A percentile compares a stretch with the other conserved stretches of the same genome.
Conservation (phyloP, 1,284 basidiomycete species). For the Cryptococcus sp. region DNA sequence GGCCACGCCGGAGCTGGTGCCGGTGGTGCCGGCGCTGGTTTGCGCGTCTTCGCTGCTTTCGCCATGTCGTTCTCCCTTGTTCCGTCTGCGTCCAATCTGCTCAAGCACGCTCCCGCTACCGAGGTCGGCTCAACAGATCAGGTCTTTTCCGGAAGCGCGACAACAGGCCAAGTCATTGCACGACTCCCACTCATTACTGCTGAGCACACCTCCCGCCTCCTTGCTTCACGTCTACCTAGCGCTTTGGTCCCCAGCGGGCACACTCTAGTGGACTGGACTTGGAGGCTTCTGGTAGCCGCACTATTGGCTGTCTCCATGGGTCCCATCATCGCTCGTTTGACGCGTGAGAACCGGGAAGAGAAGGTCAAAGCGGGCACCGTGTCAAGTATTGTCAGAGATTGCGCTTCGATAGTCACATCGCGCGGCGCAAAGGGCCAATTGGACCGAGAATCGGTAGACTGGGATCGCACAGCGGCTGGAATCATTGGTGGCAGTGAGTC, state of each 20-base stretch:
- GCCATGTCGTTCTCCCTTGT: conserved; percentile 46
- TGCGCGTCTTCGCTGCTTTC: conserved; percentile 47
- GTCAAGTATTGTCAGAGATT: conserved; percentile 2
- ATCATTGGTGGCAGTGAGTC: conserved; percentile 37
- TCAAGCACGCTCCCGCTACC: conserved; percentile 15
- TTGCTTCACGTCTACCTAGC: conserved; percentile 32
- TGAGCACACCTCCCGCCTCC: conserved; percentile 43
- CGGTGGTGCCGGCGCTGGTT: conserved; percentile 19
- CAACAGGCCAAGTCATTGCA: conserved; percentile 35
- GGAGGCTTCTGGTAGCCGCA: conserved; percentile 38
- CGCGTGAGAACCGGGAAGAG: conserved; percentile 1
- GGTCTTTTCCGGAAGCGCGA: conserved; percentile 8
- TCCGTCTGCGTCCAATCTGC: conserved; percentile 38
- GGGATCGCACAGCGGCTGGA: conserved; percentile 33
- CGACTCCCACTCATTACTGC: conserved; percentile 46
- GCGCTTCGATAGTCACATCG: not conserved
- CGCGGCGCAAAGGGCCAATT: conserved; percentile 15
- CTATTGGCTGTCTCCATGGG: conserved; percentile 32
- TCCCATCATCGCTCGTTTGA: conserved; percentile 28
- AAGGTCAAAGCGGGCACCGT: conserved; percentile 7
- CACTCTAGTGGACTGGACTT: conserved; percentile 44
- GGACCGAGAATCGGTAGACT: conserved; percentile 19
- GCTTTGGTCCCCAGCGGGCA: conserved; percentile 31
- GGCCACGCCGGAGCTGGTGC: conserved; percentile 4
- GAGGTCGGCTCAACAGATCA: conserved; percentile 2